These are phyloP conservation scores for Hypoxylon intermedium DNA, from an alignment of 495 filamentous ascomycete genomes.

Conservation along the genomic window DNA sequence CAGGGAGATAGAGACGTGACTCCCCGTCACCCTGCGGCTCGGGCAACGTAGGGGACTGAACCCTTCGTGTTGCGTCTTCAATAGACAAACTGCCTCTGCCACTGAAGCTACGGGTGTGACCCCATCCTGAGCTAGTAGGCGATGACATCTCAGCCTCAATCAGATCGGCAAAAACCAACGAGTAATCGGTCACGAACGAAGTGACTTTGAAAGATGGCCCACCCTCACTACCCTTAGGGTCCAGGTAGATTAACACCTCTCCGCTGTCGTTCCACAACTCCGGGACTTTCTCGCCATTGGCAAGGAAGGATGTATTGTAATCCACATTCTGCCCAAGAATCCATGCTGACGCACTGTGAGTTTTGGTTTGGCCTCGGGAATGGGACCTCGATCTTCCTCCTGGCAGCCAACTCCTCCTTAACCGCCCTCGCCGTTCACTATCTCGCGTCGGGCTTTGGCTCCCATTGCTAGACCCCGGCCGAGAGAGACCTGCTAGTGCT, in stretches of 20 bases:
- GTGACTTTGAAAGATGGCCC: slow-evolving; percentile 81
- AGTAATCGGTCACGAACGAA: slow-evolving; percentile 74
- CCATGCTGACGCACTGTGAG: slow-evolving; percentile 61
- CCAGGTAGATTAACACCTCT: slow-evolving; percentile 84
- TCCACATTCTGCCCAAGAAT: slow-evolving; percentile 64
- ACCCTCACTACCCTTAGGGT: slow-evolving; percentile 68
- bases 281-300: slow-evolving; percentile 69
- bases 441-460: slow-evolving; percentile 43
- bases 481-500: slow-evolving; percentile 16
- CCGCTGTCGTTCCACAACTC: slow-evolving; percentile 90
- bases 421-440: slow-evolving; percentile 40
- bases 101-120: slow-evolving; percentile 49
- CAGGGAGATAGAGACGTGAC: slow-evolving; percentile 74
- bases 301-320: slow-evolving; percentile 66
- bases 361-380: slow-evolving; percentile 40
- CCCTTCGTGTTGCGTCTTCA: slow-evolving; percentile 53
- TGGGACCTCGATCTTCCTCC: slow-evolving; percentile 53
- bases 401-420: slow-evolving; percentile 54
- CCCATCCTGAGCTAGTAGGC: slow-evolving; percentile 49
- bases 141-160: slow-evolving; percentile 66
- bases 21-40: slow-evolving; percentile 56
- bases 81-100: slow-evolving; percentile 49
- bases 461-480: slow-evolving; percentile 44
- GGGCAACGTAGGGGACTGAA: slow-evolving; percentile 45
- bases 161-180: slow-evolving; percentile 70